Evolutionary conservation across 2,329 filamentous ascomycete genomes (phyloP), one percentile per base, ranked within the genome.

Genomic region (Colletotrichum orchidophilum): DNA sequence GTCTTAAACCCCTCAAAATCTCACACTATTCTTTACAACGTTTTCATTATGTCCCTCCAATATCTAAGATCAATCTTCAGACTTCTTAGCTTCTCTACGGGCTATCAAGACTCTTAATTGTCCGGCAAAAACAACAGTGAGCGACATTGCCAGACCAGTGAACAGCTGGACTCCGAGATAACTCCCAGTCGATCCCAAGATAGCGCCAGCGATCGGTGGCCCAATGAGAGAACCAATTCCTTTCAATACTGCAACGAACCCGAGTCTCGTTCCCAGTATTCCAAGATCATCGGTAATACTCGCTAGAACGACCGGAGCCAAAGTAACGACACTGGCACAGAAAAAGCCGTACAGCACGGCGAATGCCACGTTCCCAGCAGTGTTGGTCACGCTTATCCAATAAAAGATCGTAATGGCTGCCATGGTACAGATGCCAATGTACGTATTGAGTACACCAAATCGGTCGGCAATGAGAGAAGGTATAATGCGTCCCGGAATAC

Each of bases 351-450:
- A 85, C n/a, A 83, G 74, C 3, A 79, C 77, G 0, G 82, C 77
- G 73, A 83, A 85, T 5, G 78, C 78, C 42, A 84, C 77, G n/a
- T 80, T 72, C 11, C 75, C 75, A 6, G 74, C 60, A 27, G 75
- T 67, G 24, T 76, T 75, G 46, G 62, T 71, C 46, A 75, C 82
- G 0, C 81, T 79, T 18, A 84, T 78, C 82, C 83, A 84, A 31
- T 76, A 81, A 11, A 84, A 76, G 6, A 79, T 77, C 68, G 79
- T 74, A 12, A 83, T 53, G 11, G 71, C 78, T 5, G 86, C 82
- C 27, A 85, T 70, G 27, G 79, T 80, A 31, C 83, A 85, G 55
- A 87, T 83, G 11, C 85, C 74, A 27, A 87, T 82, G 57, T 83
- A 82, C 21, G 80, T 75, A 70, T 84, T 84, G 76, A 79, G 83